Base-by-base conservation (phyloP, 148 eudicot species). In the Vaccinium vitisidaea region DNA sequence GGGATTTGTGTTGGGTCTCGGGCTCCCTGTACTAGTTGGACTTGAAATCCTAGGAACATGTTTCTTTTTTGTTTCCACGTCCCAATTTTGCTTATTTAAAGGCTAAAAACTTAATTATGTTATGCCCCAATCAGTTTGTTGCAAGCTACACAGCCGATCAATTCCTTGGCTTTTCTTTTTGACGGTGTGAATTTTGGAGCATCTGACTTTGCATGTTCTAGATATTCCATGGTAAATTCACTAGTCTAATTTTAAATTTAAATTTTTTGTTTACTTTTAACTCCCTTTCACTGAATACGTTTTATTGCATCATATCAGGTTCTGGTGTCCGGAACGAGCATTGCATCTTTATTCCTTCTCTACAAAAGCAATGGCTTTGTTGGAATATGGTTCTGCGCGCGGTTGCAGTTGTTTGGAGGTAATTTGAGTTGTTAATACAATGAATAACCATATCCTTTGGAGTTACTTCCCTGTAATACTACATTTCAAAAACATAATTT, bases 401-500 rank as follows among this genome's bases (percentile, higher is more conserved):
- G 65, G 79, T 94, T 76, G 98, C 97, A 8, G 99, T 98, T 14
- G 70, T 96, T 73, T 93, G 95, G 97, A 93, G 99, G 99, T 94
- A 90, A 89, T 53, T 30, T 46, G 8, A 8, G 30, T n/a, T 19
- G 2, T 63, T 63, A 21, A 5, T 18, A 59, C n/a, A 14, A 16
- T 43, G 46, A 43, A 43, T 43, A 43, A 5, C 46, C 46, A 43
- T 43, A 43, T 43, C 46, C 46, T 43, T 59, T 16, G n/a, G 8
- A 59, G 65, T 16, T 16, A 15, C 18, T 58, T 3, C 23, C 19
- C 12, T 61, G 69, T 61, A 21, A 61, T 19, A 5, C 9, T 61
- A n/a, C 69, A 61, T 61, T 61, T 61, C 69, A 61, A 18, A 21
- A 4, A 16, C 69, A 9, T 50, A 7, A 50, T 50, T 50, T 50